A percentile compares a stretch with the other conserved stretches of the same genome.
Evolutionary conservation across 176 grass and related monocot genomes (phyloP).

Genomic region (Hyparrhenia diplandra): DNA sequence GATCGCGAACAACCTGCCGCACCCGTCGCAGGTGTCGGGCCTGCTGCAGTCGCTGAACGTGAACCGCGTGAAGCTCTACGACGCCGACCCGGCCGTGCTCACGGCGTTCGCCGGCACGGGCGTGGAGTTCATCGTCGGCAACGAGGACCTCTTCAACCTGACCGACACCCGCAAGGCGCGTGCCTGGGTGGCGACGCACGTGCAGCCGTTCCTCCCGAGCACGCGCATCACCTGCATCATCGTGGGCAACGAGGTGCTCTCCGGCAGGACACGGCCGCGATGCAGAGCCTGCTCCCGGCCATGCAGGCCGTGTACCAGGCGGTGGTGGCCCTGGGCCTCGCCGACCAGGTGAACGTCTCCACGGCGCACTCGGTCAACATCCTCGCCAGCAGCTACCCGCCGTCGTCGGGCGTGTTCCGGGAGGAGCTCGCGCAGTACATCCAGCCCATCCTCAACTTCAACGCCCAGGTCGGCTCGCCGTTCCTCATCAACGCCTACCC

Average conservation of each 20-base stretch:
- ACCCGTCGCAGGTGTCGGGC: slow-evolving; percentile 49
- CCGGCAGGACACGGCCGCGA: slow-evolving; percentile 34
- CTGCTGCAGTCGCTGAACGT: slow-evolving; percentile 58
- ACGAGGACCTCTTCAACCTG: slow-evolving; percentile 49
- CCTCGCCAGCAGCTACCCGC: slow-evolving; percentile 66
- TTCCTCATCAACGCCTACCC: slow-evolving; percentile 88
- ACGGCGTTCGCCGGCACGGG: slow-evolving; percentile 57
- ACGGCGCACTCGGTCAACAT: slow-evolving; percentile 59
- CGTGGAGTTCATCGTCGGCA: slow-evolving; percentile 70
- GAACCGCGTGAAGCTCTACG: slow-evolving; percentile 73
- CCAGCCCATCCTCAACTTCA: slow-evolving; percentile 60
- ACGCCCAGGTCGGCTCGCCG: slow-evolving; percentile 39
- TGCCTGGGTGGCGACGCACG: slow-evolving; percentile 53
- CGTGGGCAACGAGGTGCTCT: slow-evolving; percentile 80
- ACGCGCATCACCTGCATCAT: slow-evolving; percentile 63
- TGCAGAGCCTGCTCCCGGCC: slow-evolving; percentile 62
- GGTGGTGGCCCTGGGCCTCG: slow-evolving; percentile 46
- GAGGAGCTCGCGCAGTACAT: slow-evolving; percentile 47
- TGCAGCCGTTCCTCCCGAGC: slow-evolving; percentile 64
- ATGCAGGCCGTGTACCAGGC: slow-evolving; percentile 70
- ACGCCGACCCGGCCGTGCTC: slow-evolving; percentile 56
- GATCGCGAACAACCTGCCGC: slow-evolving; percentile 64
- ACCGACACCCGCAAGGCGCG: slow-evolving; percentile 30
- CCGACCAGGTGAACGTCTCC: slow-evolving; percentile 47
- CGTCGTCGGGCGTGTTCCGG: slow-evolving; percentile 62